These are phyloP conservation scores for Aegilops tauschii DNA, from an alignment of 176 grass and related monocot genomes.

Conservation along the genomic window DNA sequence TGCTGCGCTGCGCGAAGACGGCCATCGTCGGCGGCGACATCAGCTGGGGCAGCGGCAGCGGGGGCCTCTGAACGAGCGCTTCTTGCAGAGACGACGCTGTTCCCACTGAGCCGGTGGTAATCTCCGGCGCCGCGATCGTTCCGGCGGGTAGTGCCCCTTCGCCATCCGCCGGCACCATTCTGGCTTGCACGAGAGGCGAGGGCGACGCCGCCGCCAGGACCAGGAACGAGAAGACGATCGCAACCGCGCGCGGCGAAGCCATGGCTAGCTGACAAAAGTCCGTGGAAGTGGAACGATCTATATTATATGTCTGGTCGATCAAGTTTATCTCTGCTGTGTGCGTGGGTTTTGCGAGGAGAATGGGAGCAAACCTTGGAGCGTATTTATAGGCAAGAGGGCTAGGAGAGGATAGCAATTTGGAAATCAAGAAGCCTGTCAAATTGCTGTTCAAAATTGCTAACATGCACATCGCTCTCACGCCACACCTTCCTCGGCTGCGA, in stretches of 20 bases:
- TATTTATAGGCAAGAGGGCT: constrained; percentile 22
- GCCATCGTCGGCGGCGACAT: neutral
- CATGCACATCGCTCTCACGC: neutral
- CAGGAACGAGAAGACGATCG: neutral
- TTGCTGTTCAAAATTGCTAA: neutral
- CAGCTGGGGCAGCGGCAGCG: neutral
- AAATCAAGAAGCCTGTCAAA: neutral
- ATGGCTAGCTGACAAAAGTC: neutral
- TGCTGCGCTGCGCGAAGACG: neutral
- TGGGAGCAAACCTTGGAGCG: neutral
- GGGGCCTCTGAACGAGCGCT: neutral
- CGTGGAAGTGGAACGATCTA: too few species aligned
- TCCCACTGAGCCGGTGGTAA: neutral
- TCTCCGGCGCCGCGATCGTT: neutral
- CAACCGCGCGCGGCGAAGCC: neutral
- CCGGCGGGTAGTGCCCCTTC: neutral
- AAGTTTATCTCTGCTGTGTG: neutral
- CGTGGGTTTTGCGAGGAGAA: neutral
- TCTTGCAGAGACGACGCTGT: neutral
- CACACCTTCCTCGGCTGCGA: neutral
- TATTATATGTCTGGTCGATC: neutral
- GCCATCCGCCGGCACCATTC: neutral
- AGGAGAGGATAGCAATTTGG: neutral
- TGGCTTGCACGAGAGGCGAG: neutral
- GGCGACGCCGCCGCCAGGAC: neutral